Conservation (phyloP, 352 stramenopile genomes). For the Phytopythium ostracodes region DNA sequence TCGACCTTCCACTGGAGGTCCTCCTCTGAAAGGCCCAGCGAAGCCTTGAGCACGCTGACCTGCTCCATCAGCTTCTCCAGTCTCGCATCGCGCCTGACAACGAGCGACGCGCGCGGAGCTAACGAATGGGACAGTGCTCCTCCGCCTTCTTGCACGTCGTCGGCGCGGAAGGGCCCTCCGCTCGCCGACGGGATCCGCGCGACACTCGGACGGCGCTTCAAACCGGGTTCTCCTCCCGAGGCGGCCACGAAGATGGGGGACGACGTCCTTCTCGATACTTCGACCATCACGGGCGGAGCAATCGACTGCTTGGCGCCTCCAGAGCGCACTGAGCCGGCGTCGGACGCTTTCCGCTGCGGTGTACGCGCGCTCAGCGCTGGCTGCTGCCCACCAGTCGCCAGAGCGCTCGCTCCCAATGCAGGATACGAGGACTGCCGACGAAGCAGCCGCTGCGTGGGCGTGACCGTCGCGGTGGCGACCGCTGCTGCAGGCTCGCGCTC, state of each 20-base stretch:
- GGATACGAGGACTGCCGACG: neutral
- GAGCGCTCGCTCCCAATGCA: neutral
- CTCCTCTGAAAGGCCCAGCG: conserved; percentile 68
- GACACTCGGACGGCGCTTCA: conserved; percentile 45
- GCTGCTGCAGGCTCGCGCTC: neutral
- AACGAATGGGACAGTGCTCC: neutral
- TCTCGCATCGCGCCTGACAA: conserved; percentile 45
- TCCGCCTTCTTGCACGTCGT: neutral
- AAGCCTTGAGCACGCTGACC: conserved; percentile 68
- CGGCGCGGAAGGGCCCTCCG: neutral
- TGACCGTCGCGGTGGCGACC: neutral
- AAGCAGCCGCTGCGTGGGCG: neutral
- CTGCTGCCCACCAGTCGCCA: neutral
- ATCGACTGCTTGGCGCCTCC: conserved; percentile 12
- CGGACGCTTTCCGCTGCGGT: neutral
- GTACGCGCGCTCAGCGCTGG: neutral
- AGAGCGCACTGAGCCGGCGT: neutral
- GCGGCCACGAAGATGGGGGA: conserved; percentile 36
- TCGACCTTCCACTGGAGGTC: conserved; percentile 80
- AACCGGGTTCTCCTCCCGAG: conserved; percentile 19
- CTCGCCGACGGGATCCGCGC: conserved; percentile 34
- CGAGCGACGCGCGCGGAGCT: conserved; percentile 19
- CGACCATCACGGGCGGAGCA: conserved; percentile 33
- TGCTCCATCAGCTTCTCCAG: conserved; percentile 68
- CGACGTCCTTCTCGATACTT: conserved; percentile 58